These are phyloP conservation scores for Groenewaldozyma salmanticensis DNA, from an alignment of 805 yeast genomes.

Conservation along the genomic window DNA sequence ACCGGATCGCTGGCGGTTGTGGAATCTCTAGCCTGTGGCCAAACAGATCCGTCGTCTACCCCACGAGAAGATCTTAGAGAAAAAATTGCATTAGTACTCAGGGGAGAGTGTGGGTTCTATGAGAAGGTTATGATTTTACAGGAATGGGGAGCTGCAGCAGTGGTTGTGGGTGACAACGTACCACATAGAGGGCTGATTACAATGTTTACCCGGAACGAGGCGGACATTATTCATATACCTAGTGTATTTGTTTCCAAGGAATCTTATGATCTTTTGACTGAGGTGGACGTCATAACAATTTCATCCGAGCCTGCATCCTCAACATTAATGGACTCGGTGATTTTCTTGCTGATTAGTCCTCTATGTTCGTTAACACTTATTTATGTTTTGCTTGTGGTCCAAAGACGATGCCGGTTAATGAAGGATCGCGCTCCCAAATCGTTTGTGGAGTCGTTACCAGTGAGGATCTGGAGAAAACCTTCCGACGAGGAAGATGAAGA, in stretches of 20 bases:
- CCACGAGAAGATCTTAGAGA: constrained; percentile 18
- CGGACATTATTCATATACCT: constrained; percentile 38
- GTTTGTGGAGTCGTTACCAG: constrained; percentile 30
- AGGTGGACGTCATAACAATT: constrained; percentile 16
- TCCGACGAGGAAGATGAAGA: background rate
- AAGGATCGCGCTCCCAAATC: constrained; percentile 30
- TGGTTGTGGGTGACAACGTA: constrained; percentile 48
- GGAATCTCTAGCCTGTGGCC: constrained; percentile 18
- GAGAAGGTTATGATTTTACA: constrained; percentile 40
- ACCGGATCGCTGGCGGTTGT: constrained; percentile 19
- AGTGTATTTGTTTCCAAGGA: constrained; percentile 42
- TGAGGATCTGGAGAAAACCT: constrained; percentile 23
- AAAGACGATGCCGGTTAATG: constrained; percentile 26
- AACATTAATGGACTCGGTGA: constrained; percentile 28
- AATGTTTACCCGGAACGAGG: constrained; percentile 42
- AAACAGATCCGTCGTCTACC: constrained; percentile 5
- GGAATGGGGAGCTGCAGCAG: constrained; percentile 38
- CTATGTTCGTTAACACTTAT: constrained; percentile 30
- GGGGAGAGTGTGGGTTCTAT: constrained; percentile 51
- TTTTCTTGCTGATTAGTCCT: constrained; percentile 32
- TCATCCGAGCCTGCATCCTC: constrained; percentile 20
- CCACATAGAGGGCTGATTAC: constrained; percentile 39
- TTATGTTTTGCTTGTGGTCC: constrained; percentile 26
- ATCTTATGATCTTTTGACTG: constrained; percentile 27
- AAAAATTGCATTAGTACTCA: constrained; percentile 28